Evolutionary conservation across 2,329 filamentous ascomycete genomes (phyloP), one percentile per base, ranked within the genome.

Genomic region (Cladorrhinum sp.): DNA sequence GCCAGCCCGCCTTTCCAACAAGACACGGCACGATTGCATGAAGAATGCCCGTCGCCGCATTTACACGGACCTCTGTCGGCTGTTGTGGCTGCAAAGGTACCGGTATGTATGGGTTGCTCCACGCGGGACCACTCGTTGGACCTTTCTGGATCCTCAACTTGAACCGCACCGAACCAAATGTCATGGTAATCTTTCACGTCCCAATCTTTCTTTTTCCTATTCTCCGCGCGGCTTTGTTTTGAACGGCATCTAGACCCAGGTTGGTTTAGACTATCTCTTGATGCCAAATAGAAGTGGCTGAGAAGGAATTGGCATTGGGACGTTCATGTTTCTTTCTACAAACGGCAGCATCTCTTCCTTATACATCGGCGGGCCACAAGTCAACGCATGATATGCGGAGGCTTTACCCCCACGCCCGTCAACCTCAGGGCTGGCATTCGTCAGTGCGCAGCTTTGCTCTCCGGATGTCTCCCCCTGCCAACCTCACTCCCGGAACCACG

Each of bases 401-500:
- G 14, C 18, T 46, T 46, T 46, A 46, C 16, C 42, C 42, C 42
- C 42, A 46, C 42, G 50, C 36, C 9, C n/a, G 9, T 42, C 30
- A 28, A n/a, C 30, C 39, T 42, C 20, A 39, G n/a, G 23, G 33
- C 36, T 33, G 23, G 18, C 52, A n/a, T 14, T 18, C 33, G 18
- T 54, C 57, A 24, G 39, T 24, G 49, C 58, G 58, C 59, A 54
- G 24, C 26, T 18, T 28, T 28, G 33, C 24, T 49, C 46, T 30
- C 42, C 36, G 10, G 16, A 42, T 30, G 5, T 30, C 10, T 30
- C 26, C 10, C 36, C 14, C 36, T 16, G 3, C 36, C 36, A 42
- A 55, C 4, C 28, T 33, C 54, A 30, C 26, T 30, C 57, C 65
- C 61, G 60, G 65, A 64, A 66, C 65, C 66, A 66, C 23, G 61